Conservation (phyloP, 352 stramenopile genomes). For the Phytophthora ramorum region DNA sequence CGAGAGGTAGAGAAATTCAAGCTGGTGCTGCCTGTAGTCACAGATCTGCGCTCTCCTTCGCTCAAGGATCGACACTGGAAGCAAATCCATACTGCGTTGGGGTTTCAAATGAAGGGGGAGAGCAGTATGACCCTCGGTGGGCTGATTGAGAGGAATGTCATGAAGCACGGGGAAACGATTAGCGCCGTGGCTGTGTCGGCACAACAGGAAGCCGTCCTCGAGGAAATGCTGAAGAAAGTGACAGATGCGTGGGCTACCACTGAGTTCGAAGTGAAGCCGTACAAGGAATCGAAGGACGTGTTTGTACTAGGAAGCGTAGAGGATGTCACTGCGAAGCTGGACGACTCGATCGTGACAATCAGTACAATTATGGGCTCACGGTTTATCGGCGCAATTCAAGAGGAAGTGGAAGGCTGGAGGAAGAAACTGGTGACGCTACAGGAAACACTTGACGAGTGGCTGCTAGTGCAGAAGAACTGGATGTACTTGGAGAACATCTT, state of each 20-base stretch:
- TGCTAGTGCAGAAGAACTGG: slow-evolving; percentile 91
- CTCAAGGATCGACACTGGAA: slow-evolving; percentile 83
- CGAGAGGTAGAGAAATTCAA: slow-evolving; percentile 92
- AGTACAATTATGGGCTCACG: slow-evolving; percentile 93
- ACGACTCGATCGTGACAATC: slow-evolving; percentile 95
- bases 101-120: slow-evolving; percentile 90
- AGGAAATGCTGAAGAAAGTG: slow-evolving; percentile 95
- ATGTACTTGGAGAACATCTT: slow-evolving; percentile 92
- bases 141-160: slow-evolving; percentile 90
- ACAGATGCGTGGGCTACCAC: slow-evolving; percentile 87
- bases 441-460: slow-evolving; percentile 90
- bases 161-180: slow-evolving; percentile 89
- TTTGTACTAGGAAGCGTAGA: slow-evolving; percentile 93
- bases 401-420: slow-evolving; percentile 90
- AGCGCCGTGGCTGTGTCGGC: slow-evolving; percentile 85
- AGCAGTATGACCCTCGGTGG: slow-evolving; percentile 82
- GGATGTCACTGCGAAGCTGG: slow-evolving; percentile 91
- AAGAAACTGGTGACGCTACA: slow-evolving; percentile 85
- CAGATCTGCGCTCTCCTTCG: slow-evolving; percentile 66
- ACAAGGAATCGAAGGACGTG: slow-evolving; percentile 94
- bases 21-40: slow-evolving; percentile 80
- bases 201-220: slow-evolving; percentile 91
- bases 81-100: slow-evolving; percentile 79
- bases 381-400: slow-evolving; percentile 91
- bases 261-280: slow-evolving; percentile 93